Percentiles rank a stretch among this genome's conserved stretches.
Evolutionary conservation across 768 basidiomycete genomes (phyloP).

Genomic region (Boletus patriciae): DNA sequence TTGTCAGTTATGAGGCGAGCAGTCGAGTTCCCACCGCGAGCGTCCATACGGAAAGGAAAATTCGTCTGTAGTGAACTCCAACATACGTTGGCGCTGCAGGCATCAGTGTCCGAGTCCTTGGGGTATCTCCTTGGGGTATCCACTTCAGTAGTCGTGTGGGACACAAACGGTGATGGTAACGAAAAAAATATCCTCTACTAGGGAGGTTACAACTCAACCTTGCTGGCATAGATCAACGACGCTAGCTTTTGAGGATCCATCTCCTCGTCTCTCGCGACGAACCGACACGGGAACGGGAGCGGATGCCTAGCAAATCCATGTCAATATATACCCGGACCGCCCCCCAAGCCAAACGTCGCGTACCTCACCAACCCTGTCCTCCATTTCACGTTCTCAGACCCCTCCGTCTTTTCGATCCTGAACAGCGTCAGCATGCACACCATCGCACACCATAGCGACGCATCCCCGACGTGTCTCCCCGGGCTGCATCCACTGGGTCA

Average conservation of each 20-base stretch:
- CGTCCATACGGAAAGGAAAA: no score
- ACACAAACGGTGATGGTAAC: no score
- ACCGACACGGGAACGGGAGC: neutral
- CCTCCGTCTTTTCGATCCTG: constrained; percentile 10
- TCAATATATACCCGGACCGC: no score
- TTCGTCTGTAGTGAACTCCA: no score
- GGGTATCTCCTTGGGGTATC: no score
- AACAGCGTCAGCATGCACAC: constrained; percentile 18
- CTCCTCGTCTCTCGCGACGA: constrained; percentile 15
- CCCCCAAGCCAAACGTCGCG: neutral
- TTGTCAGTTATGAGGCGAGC: no score
- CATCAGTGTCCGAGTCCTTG: no score
- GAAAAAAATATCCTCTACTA: no score
- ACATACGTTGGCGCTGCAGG: no score
- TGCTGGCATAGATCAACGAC: neutral
- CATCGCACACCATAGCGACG: constrained; percentile 24
- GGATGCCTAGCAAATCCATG: constrained; percentile 6
- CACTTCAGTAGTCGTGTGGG: no score
- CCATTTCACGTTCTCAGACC: constrained; percentile 19
- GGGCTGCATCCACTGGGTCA: constrained; percentile 1
- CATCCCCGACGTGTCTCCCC: constrained; percentile 24
- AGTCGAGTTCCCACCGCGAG: no score
- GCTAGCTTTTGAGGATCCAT: constrained; percentile 15
- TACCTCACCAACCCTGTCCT: constrained; percentile 13
- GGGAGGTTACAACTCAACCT: no score